Percentiles rank a stretch among this genome's conserved stretches.
Evolutionary conservation across 163 green algal genomes (phyloP).

Genomic region (Picocystis sp.): DNA sequence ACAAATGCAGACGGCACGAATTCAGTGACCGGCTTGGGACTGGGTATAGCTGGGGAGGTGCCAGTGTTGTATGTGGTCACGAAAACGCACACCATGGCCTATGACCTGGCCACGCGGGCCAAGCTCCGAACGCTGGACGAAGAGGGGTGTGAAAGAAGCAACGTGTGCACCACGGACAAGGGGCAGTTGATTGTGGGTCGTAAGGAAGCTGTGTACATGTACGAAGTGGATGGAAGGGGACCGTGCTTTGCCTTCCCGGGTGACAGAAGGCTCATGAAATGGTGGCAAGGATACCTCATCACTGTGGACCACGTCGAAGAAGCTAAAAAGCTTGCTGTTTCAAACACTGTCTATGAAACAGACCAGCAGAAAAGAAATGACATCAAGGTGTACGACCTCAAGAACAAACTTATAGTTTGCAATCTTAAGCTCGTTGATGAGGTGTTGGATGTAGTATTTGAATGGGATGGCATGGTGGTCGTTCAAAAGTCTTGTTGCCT

Average conservation of each 20-base stretch:
- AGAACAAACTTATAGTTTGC: slow-evolving; percentile 37
- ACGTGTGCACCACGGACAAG: slow-evolving; percentile 6
- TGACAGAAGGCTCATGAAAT: slow-evolving; percentile 11
- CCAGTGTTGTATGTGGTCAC: slow-evolving; percentile 42
- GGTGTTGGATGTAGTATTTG: slow-evolving; percentile 1
- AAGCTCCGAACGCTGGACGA: slow-evolving; percentile 20
- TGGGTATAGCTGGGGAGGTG: slow-evolving; percentile 8
- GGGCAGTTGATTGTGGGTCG: slow-evolving; percentile 30
- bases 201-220: slow-evolving; percentile 39
- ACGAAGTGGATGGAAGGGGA: slow-evolving; percentile 31
- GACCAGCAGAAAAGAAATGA: too few species aligned
- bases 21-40: too few species aligned
- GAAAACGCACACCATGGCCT: slow-evolving; percentile 36
- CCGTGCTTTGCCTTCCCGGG: slow-evolving; percentile 34
- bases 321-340: too few species aligned
- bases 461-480: slow-evolving; percentile 14
- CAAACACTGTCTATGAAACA: too few species aligned
- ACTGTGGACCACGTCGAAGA: too few species aligned
- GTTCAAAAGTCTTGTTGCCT: neutral
- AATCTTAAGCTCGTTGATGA: slow-evolving; percentile 9
- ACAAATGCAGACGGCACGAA: too few species aligned
- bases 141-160: too few species aligned
- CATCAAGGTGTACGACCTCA: slow-evolving; percentile 20
- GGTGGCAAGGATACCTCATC: too few species aligned
- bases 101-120: slow-evolving; percentile 27